Percentiles rank a stretch among this genome's conserved stretches.
Evolutionary conservation across 352 stramenopile species (phyloP).

Genomic region (Phytopythium cucurbitacearum): DNA sequence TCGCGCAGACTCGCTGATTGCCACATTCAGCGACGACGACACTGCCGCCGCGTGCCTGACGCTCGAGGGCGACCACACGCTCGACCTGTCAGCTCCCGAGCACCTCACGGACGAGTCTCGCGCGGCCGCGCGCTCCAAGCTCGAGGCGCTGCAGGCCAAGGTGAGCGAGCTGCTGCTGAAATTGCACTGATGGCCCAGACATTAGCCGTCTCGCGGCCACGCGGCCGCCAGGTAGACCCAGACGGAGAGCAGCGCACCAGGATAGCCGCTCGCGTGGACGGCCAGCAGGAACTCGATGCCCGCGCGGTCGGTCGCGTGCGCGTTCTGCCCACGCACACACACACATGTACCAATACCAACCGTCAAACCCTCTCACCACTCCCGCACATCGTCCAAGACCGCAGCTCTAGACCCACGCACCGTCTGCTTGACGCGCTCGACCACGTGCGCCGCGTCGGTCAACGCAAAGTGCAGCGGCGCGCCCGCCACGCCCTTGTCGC

Average conservation of each 20-base stretch:
- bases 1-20: slow-evolving; percentile 46
- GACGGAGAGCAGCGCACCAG: slow-evolving; percentile 86
- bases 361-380: background rate
- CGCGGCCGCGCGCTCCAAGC: slow-evolving; percentile 51
- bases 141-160: slow-evolving; percentile 68
- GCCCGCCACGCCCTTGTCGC: slow-evolving; percentile 59
- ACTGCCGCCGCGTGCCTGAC: slow-evolving; percentile 48
- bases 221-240: slow-evolving; percentile 89
- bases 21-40: slow-evolving; percentile 43
- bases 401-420: slow-evolving; percentile 17
- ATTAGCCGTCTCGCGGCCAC: slow-evolving; percentile 18
- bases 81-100: slow-evolving; percentile 65
- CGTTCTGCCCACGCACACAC: slow-evolving; percentile 44
- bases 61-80: slow-evolving; percentile 52
- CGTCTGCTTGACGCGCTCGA: slow-evolving; percentile 82
- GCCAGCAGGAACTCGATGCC: slow-evolving; percentile 90
- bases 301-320: slow-evolving; percentile 83
- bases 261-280: slow-evolving; percentile 83
- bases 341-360: slow-evolving; percentile 6
- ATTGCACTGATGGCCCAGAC: slow-evolving; percentile 29
- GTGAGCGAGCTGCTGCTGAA: slow-evolving; percentile 56
- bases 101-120: slow-evolving; percentile 52
- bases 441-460: slow-evolving; percentile 75
- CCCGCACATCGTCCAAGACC: background rate
- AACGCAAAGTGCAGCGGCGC: slow-evolving; percentile 88